phyloP scores from a whole-genome alignment of 495 filamentous ascomycete genomes.

The Sphaerosporella brunnea region DNA sequence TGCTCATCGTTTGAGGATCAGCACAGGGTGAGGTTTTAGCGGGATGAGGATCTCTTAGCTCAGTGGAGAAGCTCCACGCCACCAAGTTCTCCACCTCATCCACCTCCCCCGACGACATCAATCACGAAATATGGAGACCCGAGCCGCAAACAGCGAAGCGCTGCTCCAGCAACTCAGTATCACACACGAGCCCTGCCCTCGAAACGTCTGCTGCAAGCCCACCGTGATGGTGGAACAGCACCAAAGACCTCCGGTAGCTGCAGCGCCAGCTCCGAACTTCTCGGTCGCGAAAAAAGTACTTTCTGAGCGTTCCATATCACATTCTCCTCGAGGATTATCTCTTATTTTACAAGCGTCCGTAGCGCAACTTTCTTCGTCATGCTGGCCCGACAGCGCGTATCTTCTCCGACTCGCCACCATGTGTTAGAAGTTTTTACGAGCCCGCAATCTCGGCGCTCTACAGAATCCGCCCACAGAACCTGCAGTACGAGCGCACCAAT shows the following conservation, averaged over 20 bases:
- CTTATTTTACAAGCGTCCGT: constrained; percentile 9
- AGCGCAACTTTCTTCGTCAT: constrained; percentile 5
- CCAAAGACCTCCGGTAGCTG: neutral
- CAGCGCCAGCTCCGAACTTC: neutral
- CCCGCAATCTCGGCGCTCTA: constrained; percentile 14
- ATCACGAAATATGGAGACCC: neutral
- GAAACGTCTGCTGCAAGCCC: neutral
- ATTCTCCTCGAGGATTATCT: constrained; percentile 13
- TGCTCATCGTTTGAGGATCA: too few relatives aligned
- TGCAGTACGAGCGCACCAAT: constrained; percentile 6
- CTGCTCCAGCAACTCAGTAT: neutral
- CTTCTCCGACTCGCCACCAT: constrained; percentile 15
- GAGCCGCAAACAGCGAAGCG: neutral
- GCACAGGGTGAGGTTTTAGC: too few relatives aligned
- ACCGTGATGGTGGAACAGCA: neutral
- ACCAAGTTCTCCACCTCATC: too few relatives aligned
- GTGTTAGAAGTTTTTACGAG: constrained; percentile 17
- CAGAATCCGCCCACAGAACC: constrained; percentile 10
- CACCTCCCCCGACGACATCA: neutral
- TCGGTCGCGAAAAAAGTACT: neutral
- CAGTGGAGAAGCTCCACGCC: too few relatives aligned
- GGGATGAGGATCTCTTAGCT: too few relatives aligned
- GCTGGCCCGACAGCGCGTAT: constrained; percentile 9
- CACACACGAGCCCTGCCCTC: neutral
- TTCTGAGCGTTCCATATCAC: constrained; percentile 13